Conservation (phyloP, 1,139 yeast species). For the Candida sp. region DNA sequence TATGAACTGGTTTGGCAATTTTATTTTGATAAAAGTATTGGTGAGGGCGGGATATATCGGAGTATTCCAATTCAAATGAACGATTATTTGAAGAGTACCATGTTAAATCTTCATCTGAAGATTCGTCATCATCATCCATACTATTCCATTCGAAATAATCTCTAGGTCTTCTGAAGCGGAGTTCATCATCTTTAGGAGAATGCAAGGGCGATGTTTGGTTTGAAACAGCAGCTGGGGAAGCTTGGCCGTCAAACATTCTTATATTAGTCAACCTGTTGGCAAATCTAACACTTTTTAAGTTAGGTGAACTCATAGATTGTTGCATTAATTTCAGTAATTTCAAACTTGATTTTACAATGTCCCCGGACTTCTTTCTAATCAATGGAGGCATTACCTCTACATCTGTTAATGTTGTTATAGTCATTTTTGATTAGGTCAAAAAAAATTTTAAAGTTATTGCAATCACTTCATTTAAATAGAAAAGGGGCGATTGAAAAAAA, state of each 20-base stretch:
- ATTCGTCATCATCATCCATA: slow-evolving; percentile 9
- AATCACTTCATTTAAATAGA: neutral
- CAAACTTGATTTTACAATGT: slow-evolving; percentile 37
- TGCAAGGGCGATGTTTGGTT: slow-evolving; percentile 29
- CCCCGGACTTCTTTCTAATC: slow-evolving; percentile 37
- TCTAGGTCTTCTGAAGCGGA: slow-evolving; percentile 7
- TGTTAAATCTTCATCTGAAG: slow-evolving; percentile 14
- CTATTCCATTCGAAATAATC: slow-evolving; percentile 13
- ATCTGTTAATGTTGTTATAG: neutral
- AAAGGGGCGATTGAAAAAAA: neutral
- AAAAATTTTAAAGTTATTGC: neutral
- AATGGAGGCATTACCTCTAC: slow-evolving; percentile 9
- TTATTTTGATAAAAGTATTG: slow-evolving; percentile 3
- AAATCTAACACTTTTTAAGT: slow-evolving; percentile 34
- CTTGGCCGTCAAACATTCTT: slow-evolving; percentile 41
- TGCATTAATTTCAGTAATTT: slow-evolving; percentile 24
- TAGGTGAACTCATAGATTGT: slow-evolving; percentile 25
- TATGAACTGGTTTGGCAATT: slow-evolving; percentile 5
- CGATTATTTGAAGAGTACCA: slow-evolving; percentile 1
- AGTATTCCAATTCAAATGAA: slow-evolving; percentile 7
- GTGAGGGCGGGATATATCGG: slow-evolving; percentile 4
- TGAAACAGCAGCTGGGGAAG: slow-evolving; percentile 36
- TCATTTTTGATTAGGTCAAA: neutral
- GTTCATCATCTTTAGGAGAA: slow-evolving; percentile 25
- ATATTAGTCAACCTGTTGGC: slow-evolving; percentile 34